Evolutionary conservation across 306 rosid genomes (phyloP).

Genomic region (Arachis stenosperma): DNA sequence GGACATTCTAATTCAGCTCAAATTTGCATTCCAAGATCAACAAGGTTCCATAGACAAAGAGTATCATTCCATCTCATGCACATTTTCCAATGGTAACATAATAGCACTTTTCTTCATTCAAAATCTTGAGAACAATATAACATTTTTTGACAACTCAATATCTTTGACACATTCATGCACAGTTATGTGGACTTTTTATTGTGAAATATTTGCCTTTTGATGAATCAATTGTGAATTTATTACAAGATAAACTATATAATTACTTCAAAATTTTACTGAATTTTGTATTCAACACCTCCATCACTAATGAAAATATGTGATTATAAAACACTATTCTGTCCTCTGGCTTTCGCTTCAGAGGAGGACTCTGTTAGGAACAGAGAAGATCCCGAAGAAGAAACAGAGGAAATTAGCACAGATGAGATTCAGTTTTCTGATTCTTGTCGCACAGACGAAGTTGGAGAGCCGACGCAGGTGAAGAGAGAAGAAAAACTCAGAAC

Average conservation of each 20-base stretch:
- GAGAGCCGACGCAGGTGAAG: slow-evolving; percentile 48
- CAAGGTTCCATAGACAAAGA: slow-evolving; percentile 59
- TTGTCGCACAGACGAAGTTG: slow-evolving; percentile 48
- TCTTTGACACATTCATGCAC: background rate
- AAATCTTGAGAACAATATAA: background rate
- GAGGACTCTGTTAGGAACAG: slow-evolving; percentile 76
- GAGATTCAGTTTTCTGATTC: slow-evolving; percentile 56
- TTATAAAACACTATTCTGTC: background rate
- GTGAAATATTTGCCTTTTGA: background rate
- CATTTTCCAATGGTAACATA: slow-evolving; percentile 72
- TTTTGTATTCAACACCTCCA: background rate
- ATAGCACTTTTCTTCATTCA: slow-evolving; percentile 19
- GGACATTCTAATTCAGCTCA: slow-evolving; percentile 74
- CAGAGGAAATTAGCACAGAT: slow-evolving; percentile 52
- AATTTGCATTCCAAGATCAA: slow-evolving; percentile 60
- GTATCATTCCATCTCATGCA: slow-evolving; percentile 74
- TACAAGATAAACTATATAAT: background rate
- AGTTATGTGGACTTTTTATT: background rate
- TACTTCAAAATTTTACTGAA: slow-evolving; percentile 2
- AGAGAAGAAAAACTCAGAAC: slow-evolving; percentile 62
- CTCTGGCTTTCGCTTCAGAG: slow-evolving; percentile 50
- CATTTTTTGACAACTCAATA: too few species aligned
- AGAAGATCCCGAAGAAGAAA: slow-evolving; percentile 59
- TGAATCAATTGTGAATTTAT: slow-evolving; percentile 14
- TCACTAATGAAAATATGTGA: background rate